These are phyloP conservation scores for Mycena indigotica DNA, from an alignment of 768 basidiomycete species.

Conservation along the genomic window DNA sequence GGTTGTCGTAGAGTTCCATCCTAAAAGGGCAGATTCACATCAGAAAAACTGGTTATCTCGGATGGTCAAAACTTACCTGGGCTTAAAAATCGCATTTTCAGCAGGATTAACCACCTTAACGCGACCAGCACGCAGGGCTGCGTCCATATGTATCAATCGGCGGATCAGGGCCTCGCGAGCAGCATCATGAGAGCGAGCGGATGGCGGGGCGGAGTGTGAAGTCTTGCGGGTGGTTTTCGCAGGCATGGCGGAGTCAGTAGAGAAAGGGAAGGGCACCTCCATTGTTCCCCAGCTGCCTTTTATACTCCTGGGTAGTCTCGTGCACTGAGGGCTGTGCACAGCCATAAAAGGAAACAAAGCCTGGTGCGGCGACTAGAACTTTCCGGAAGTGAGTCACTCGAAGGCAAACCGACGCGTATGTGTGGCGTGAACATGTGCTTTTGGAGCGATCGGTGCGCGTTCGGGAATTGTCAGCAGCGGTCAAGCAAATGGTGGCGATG, in stretches of 20 bases:
- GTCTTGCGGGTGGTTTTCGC: not conserved
- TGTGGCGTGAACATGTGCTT: not conserved
- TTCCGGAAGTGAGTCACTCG: not conserved
- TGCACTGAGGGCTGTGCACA: too few species aligned
- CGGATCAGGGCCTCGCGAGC: not conserved
- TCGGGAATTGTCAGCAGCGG: too few species aligned
- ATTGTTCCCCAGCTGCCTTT: not conserved
- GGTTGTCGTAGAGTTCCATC: constrained; percentile 47
- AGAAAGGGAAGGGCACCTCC: not conserved
- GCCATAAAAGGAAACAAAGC: too few species aligned
- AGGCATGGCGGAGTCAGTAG: not conserved
- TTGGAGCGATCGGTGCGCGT: not conserved
- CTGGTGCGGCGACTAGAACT: not conserved
- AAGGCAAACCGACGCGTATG: not conserved
- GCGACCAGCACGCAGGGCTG: not conserved
- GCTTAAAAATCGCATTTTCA: constrained; percentile 3
- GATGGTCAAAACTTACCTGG: constrained; percentile 17
- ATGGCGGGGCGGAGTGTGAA: not conserved
- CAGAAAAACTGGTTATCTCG: not conserved
- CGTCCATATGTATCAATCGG: not conserved
- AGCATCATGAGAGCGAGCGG: not conserved
- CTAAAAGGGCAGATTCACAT: constrained; percentile 33
- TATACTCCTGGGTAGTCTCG: not conserved
- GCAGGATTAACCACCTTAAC: not conserved
- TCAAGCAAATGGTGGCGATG: too few species aligned